Conservation (phyloP, 768 basidiomycete genomes). For the Tephrocybe sp. region DNA sequence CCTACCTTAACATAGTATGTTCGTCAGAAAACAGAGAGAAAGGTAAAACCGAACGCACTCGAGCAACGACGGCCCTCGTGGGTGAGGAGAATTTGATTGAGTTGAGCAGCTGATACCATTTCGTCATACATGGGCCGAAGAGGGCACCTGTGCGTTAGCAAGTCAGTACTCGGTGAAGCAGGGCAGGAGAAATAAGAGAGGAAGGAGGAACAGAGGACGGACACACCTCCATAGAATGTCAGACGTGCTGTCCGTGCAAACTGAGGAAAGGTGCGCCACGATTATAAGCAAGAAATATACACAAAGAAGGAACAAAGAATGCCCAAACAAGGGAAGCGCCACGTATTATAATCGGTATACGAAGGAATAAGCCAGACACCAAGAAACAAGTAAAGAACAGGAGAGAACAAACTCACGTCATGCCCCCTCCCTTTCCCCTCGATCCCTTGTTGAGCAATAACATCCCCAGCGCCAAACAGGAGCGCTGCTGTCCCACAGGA, state of each 20-base stretch:
- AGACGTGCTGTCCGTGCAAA: conserved; percentile 62
- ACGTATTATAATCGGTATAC: too few species aligned
- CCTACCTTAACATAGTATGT: conserved; percentile 52
- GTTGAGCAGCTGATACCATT: conserved; percentile 78
- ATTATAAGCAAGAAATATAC: neutral
- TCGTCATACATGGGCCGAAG: conserved; percentile 81
- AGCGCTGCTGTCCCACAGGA: conserved; percentile 66
- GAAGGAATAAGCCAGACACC: too few species aligned
- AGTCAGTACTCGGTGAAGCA: neutral
- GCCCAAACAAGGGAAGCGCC: neutral
- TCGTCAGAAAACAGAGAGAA: neutral
- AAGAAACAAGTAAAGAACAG: neutral
- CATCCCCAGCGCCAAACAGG: conserved; percentile 73
- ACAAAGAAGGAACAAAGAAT: neutral
- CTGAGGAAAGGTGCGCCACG: conserved; percentile 29
- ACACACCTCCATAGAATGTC: conserved; percentile 71
- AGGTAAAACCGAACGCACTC: conserved; percentile 41
- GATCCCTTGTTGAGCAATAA: conserved; percentile 85
- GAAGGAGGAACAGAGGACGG: neutral
- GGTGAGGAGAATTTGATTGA: conserved; percentile 67
- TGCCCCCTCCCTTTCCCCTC: conserved; percentile 73
- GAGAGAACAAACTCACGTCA: conserved; percentile 53
- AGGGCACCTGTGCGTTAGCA: conserved; percentile 49
- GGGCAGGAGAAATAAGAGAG: neutral
- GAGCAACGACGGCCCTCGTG: conserved; percentile 56